Base-by-base conservation (phyloP, 257 asterid species). In the Salvia splendens region DNA sequence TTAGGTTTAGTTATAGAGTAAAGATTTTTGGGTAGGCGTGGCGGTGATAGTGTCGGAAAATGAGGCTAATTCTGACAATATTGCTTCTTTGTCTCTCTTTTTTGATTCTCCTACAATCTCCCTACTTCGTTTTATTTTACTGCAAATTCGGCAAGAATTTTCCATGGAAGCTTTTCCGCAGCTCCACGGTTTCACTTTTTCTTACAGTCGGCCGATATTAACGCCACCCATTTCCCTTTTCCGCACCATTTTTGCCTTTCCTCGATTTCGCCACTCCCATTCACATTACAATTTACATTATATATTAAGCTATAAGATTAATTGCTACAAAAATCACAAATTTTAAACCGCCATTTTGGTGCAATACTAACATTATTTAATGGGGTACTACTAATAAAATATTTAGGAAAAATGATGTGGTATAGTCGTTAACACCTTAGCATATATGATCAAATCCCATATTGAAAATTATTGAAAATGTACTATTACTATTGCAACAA, bases 141-240 rank as follows among this genome's bases (percentile, higher is more conserved):
- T 63, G 76, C 70, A 69, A 64, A 76, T 77, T 81, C 70, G 77
- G 84, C 83, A 84, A 83, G 80, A 83, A 76, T 65, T 80, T 83
- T 83, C 86, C 75, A 70, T 69, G 60, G 73, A 83, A 86, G 78
- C 94, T 89, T 91, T 86, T 71, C 67, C 65, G 75, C 86, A 84
- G 85, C 52, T 68, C 60, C 59, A 41, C 80, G 82, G 93, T 84
- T 87, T 78, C 92, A 77, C 93, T 88, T 91, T 57, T 85, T 76
- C 84, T 62, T 73, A 82, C 91, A 86, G 41, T 68, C 73, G 65
- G 52, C 67, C 83, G 82, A 70, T 81, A 80, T 82, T 46, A 74
- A 61, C 78, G 87, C 85, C 73, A 57, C 30, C 17, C 1, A 30
- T 17, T 50, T 28, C 55, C 74, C 74, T 42, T 77, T 77, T 71